phyloP scores from a whole-genome alignment of 2,329 filamentous ascomycete species.

The Lasiodiplodia sp. region DNA sequence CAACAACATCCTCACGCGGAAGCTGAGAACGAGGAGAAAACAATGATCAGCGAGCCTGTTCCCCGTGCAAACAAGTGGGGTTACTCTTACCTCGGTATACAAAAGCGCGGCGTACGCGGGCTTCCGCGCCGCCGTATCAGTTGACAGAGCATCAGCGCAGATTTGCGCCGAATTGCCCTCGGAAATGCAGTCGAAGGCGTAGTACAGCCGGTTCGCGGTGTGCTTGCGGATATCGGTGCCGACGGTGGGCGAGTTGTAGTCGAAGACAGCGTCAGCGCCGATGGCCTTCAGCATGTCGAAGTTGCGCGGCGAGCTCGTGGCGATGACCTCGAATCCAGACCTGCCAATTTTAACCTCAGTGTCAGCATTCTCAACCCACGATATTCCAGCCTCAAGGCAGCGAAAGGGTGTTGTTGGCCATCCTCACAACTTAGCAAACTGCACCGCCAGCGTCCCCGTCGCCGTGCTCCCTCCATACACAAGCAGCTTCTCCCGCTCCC shows the following conservation, averaged over 20 bases:
- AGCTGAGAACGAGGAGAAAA: too few relatives aligned
- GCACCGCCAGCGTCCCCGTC: slow-evolving; percentile 59
- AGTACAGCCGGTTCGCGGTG: slow-evolving; percentile 53
- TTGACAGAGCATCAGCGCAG: slow-evolving; percentile 51
- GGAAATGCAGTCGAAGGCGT: slow-evolving; percentile 60
- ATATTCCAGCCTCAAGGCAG: too few relatives aligned
- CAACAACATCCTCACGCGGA: slow-evolving; percentile 53
- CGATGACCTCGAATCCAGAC: slow-evolving; percentile 29
- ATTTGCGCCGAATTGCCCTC: slow-evolving; percentile 49
- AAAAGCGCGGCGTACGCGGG: slow-evolving; percentile 53
- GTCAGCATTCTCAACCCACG: too few relatives aligned
- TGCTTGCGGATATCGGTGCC: slow-evolving; percentile 56
- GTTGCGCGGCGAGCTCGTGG: slow-evolving; percentile 31
- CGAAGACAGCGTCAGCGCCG: slow-evolving; percentile 43
- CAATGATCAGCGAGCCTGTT: too few relatives aligned
- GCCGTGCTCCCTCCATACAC: slow-evolving; percentile 62
- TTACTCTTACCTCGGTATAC: slow-evolving; percentile 40
- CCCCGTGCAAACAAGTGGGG: too few relatives aligned
- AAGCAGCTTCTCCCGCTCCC: slow-evolving; percentile 52
- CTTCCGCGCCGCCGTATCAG: slow-evolving; percentile 26
- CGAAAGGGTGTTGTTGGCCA: neutral
- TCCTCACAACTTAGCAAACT: slow-evolving; percentile 47
- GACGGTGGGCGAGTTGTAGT: slow-evolving; percentile 57
- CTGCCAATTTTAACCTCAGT: too few relatives aligned
- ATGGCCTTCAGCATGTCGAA: slow-evolving; percentile 27